Percentiles rank a stretch among this genome's conserved stretches.
Conservation (phyloP, 805 yeast species). For the Teunomyces kruisii region DNA sequence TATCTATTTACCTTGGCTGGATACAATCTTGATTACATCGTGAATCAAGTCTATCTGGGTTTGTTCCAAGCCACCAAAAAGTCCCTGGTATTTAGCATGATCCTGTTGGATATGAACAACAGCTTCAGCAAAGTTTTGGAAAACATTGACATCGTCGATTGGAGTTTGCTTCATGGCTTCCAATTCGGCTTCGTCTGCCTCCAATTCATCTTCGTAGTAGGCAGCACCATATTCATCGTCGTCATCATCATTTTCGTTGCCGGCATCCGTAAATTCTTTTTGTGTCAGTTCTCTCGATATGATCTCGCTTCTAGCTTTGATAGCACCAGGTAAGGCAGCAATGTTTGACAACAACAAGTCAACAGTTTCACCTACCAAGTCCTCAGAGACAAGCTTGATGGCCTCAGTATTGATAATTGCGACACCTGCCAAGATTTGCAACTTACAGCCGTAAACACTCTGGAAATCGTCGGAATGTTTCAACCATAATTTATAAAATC, state of each 20-base stretch:
- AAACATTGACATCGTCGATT: slow-evolving; percentile 74
- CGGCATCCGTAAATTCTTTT: slow-evolving; percentile 25
- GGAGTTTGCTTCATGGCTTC: slow-evolving; percentile 84
- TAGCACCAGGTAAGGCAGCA: slow-evolving; percentile 48
- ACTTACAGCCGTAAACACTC: slow-evolving; percentile 56
- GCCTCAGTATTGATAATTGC: slow-evolving; percentile 36
- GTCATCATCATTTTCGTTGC: slow-evolving; percentile 22
- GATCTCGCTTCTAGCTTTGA: slow-evolving; percentile 46
- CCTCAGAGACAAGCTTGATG: slow-evolving; percentile 29
- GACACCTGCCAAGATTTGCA: slow-evolving; percentile 49
- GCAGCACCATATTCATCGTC: slow-evolving; percentile 32
- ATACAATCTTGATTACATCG: slow-evolving; percentile 24
- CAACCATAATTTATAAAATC: slow-evolving; percentile 49
- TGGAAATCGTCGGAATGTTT: slow-evolving; percentile 45
- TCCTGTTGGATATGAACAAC: slow-evolving; percentile 51
- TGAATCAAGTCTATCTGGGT: slow-evolving; percentile 32
- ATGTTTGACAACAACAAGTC: slow-evolving; percentile 42
- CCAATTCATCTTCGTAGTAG: slow-evolving; percentile 32
- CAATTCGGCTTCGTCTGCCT: slow-evolving; percentile 69
- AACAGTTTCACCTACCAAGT: slow-evolving; percentile 36
- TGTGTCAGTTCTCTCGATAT: slow-evolving; percentile 37
- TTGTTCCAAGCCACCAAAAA: slow-evolving; percentile 43
- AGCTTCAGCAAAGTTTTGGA: slow-evolving; percentile 59
- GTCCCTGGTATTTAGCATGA: slow-evolving; percentile 45
- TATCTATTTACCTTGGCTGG: slow-evolving; percentile 9